phyloP scores from a whole-genome alignment of 345 rosid genomes.

The Murraya paniculata region DNA sequence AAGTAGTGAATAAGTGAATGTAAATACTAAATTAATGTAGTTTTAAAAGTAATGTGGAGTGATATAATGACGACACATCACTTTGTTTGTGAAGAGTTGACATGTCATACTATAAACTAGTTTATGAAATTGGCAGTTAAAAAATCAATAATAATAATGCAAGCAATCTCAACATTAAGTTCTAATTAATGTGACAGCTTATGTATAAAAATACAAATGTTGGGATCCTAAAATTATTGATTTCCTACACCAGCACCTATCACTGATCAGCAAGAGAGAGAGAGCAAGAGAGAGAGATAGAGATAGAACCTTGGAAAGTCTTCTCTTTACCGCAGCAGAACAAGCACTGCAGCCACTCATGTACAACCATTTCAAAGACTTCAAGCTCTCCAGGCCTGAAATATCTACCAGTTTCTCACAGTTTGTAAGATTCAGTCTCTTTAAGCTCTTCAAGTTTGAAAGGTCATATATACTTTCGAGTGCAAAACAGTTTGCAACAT shows the following conservation, averaged over 20 bases:
- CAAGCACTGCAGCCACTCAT: conserved; percentile 41
- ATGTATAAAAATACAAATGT: no score
- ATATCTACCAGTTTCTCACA: conserved; percentile 42
- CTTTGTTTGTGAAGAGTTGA: not conserved
- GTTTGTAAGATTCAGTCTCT: conserved; percentile 32
- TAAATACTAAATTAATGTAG: no score
- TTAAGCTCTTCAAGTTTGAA: conserved; percentile 28
- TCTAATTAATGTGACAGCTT: no score
- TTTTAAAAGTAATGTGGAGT: not conserved
- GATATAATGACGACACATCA: not conserved
- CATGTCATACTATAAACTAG: no score
- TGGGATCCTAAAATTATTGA: no score
- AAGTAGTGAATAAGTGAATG: not conserved
- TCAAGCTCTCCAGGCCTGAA: conserved; percentile 44
- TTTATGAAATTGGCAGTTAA: no score
- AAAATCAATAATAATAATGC: no score
- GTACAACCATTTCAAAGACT: conserved; percentile 35
- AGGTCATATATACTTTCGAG: conserved; percentile 33
- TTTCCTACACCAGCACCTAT: not conserved
- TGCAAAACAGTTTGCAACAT: conserved; percentile 36
- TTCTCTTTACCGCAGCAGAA: conserved; percentile 27
- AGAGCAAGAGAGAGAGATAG: not conserved
- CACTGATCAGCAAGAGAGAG: not conserved
- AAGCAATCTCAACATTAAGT: no score
- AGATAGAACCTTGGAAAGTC: conserved; percentile 42